phyloP scores from a whole-genome alignment of 108 stramenopile species.

The Skeletonema tropicum region DNA sequence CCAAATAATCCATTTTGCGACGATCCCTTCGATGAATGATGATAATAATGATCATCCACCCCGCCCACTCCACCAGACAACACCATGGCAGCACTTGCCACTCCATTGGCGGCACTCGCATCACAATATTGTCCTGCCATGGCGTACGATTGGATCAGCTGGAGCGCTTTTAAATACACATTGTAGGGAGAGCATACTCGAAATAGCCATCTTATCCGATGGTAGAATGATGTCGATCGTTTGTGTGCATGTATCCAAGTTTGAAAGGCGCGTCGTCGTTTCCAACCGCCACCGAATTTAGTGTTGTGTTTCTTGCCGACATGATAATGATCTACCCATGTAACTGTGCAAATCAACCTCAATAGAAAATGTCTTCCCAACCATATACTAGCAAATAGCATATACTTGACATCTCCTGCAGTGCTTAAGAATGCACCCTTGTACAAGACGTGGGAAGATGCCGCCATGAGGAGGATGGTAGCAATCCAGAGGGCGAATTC shows the following conservation, averaged over 20 bases:
- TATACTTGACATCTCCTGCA: conserved; percentile 29
- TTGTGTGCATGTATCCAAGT: conserved; percentile 13
- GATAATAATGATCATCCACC: conserved; percentile 10
- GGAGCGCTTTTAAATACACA: neutral
- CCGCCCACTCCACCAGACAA: conserved; percentile 6
- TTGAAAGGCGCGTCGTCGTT: conserved; percentile 31
- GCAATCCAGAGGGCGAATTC: conserved; percentile 43
- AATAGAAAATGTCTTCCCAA: conserved; percentile 39
- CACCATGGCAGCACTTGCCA: conserved; percentile 33
- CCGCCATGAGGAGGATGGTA: conserved; percentile 24
- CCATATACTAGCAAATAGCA: conserved; percentile 26
- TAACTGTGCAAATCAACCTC: conserved; percentile 30
- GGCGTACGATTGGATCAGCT: conserved; percentile 17
- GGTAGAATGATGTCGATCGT: neutral
- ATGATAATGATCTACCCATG: conserved; percentile 26
- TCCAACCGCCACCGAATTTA: conserved; percentile 17
- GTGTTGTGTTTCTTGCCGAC: neutral
- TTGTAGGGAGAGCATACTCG: conserved; percentile 13
- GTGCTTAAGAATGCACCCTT: conserved; percentile 29
- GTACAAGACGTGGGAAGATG: conserved; percentile 38
- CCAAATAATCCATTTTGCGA: conserved; percentile 1
- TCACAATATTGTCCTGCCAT: conserved; percentile 51
- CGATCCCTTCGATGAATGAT: conserved; percentile 5
- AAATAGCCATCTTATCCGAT: conserved; percentile 16
- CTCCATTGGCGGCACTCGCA: conserved; percentile 32